These are phyloP conservation scores for Hymenoscyphus scutula DNA, from an alignment of 2,329 filamentous ascomycete genomes.

Conservation along the genomic window DNA sequence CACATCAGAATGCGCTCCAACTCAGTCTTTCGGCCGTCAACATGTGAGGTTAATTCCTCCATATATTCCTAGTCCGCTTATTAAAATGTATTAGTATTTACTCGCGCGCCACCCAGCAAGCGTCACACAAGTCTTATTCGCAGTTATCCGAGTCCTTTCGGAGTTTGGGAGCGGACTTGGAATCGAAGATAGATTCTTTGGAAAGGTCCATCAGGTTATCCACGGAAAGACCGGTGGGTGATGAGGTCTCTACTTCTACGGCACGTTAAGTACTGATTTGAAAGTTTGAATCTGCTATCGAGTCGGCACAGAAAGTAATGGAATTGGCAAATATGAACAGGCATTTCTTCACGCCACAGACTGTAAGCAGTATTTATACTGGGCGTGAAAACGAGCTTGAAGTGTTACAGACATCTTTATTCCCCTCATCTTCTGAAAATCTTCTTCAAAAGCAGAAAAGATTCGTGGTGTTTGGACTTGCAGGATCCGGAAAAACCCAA, in stretches of 20 bases:
- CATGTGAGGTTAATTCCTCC: background rate
- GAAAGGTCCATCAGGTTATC: conserved; percentile 6
- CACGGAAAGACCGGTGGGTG: conserved; percentile 10
- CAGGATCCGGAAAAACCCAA: conserved; percentile 35
- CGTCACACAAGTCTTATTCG: no score
- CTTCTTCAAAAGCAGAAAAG: background rate
- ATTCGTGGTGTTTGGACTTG: conserved; percentile 29
- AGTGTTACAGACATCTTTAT: background rate
- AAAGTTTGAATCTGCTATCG: conserved; percentile 12
- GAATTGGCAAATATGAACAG: background rate
- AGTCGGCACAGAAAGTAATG: conserved; percentile 9
- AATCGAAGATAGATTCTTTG: conserved; percentile 13
- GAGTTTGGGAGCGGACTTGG: conserved; percentile 13
- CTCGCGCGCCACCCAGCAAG: background rate
- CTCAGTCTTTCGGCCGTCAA: background rate
- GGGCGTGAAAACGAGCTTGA: background rate
- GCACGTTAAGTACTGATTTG: conserved; percentile 5
- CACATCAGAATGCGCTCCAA: background rate
- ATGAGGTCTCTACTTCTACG: background rate
- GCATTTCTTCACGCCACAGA: background rate
- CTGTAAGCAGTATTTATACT: conserved; percentile 4
- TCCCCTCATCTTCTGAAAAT: background rate
- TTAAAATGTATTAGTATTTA: background rate
- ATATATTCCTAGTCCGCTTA: background rate
- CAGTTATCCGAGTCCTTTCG: conserved; percentile 12